Percentiles rank a stretch among this genome's conserved stretches.
These are phyloP conservation scores for Phytophthora crassamura DNA, from an alignment of 352 stramenopile species.

Conservation along the genomic window DNA sequence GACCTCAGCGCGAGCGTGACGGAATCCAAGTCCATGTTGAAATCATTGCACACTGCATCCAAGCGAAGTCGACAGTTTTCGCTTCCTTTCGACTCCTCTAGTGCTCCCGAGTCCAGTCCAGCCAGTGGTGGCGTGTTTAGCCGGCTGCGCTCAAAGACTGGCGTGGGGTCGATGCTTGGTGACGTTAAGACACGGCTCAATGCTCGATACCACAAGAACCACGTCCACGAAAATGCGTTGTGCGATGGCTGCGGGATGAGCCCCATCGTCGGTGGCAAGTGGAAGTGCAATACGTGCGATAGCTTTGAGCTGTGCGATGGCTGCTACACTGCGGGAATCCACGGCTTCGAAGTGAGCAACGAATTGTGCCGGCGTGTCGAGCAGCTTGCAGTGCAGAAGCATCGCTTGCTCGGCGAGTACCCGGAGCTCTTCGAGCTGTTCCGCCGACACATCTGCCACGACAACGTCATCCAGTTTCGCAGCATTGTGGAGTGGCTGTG, in stretches of 20 bases:
- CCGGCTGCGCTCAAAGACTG: slow-evolving; percentile 53
- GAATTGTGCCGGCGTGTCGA: slow-evolving; percentile 76
- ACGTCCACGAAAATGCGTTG: slow-evolving; percentile 81
- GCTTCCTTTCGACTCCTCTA: slow-evolving; percentile 30
- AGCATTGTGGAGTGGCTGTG: slow-evolving; percentile 75
- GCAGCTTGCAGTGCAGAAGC: slow-evolving; percentile 56
- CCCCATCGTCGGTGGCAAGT: slow-evolving; percentile 79
- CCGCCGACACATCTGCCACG: slow-evolving; percentile 68
- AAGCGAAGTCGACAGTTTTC: slow-evolving; percentile 26
- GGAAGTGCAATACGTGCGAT: slow-evolving; percentile 78
- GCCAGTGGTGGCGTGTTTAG: slow-evolving; percentile 54
- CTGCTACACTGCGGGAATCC: slow-evolving; percentile 72
- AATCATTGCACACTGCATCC: slow-evolving; percentile 18
- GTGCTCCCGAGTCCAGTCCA: slow-evolving; percentile 19
- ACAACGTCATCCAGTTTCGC: slow-evolving; percentile 74
- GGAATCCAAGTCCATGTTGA: slow-evolving; percentile 68
- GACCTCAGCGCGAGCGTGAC: slow-evolving; percentile 62
- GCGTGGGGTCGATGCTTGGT: slow-evolving; percentile 55
- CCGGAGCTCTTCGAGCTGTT: slow-evolving; percentile 78
- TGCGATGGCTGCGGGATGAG: slow-evolving; percentile 82
- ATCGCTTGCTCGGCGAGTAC: slow-evolving; percentile 59
- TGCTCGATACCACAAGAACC: slow-evolving; percentile 62
- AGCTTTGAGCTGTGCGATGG: slow-evolving; percentile 71
- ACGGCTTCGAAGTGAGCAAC: slow-evolving; percentile 76
- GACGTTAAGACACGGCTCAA: slow-evolving; percentile 66